Evolutionary conservation across 257 asterid genomes (phyloP), one percentile per base, ranked within the genome.

Genomic region (Parsonsia alboflavescens): DNA sequence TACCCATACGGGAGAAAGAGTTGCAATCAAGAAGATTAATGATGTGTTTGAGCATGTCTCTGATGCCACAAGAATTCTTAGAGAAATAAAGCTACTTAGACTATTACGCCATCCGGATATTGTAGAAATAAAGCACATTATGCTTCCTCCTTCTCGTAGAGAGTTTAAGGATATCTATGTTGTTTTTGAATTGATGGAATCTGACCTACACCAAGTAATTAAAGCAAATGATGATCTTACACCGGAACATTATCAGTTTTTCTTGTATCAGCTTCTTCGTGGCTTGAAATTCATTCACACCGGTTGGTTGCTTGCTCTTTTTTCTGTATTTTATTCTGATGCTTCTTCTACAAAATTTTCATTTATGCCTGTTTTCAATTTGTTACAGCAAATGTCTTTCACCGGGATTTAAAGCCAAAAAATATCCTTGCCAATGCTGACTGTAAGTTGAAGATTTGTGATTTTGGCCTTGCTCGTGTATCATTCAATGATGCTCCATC

Each of bases 171-270:
- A 93, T 82, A 91, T 93, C 33, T 93, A 88, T 72, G 97, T 93
- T 80, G 90, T 93, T 81, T 93, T 93, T 72, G 97, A 93, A 78
- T 84, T 93, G 84, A 93, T 93, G 98, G 98, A 93, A 75, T 93
- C 98, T 79, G 98, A 93, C 78, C 96, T 93, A 75, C 98, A 93
- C 79, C 98, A 91, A 92, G 98, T 93, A 75, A 93, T 91, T 74
- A 93, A 89, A 84, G 98, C 97, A 33, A 93, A 93, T 74, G 94
- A 90, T 53, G 97, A 93, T 81, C 88, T 91, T 83, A 89, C 97
- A 3, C 91, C 97, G 0, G 98, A 91, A 83, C 98, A 93, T 82
- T 84, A 86, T 88, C 98, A 91, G 59, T 90, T 91, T 86, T 93
- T 91, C 82, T 85, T 91, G 28, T 93, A 93, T 80, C 98, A 93